Conservation (phyloP, 345 rosid species). For the Salix brachista region DNA sequence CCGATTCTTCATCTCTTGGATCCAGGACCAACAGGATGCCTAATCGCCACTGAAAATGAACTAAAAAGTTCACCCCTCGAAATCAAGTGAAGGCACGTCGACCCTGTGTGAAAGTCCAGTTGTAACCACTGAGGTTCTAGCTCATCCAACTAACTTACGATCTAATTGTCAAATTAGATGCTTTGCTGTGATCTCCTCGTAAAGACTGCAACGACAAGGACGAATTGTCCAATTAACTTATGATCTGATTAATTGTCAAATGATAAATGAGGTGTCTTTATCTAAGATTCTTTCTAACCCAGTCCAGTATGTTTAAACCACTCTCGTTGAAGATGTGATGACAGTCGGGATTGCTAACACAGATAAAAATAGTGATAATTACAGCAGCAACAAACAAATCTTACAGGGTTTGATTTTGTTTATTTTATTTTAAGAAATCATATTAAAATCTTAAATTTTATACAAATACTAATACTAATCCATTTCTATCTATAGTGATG, state of each 20-base stretch:
- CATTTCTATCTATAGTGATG: conserved; percentile 31
- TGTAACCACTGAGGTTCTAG: conserved; percentile 6
- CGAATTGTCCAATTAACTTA: too few species aligned
- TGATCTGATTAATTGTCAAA: neutral
- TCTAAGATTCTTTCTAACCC: conserved; percentile 10
- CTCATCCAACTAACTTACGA: conserved; percentile 22
- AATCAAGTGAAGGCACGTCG: conserved; percentile 4
- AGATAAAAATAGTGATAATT: too few species aligned
- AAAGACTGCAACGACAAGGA: neutral
- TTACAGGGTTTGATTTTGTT: too few species aligned
- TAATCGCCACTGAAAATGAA: neutral
- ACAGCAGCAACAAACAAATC: too few species aligned
- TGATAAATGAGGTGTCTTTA: conserved; percentile 3
- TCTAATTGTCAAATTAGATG: conserved; percentile 24
- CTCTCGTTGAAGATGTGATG: neutral
- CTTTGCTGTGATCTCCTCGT: conserved; percentile 22
- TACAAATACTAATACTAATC: too few species aligned
- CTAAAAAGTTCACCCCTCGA: neutral
- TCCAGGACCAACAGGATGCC: conserved; percentile 4
- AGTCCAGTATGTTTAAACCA: neutral
- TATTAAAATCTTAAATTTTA: too few species aligned
- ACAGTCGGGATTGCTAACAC: too few species aligned
- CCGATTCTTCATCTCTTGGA: neutral
- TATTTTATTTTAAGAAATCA: too few species aligned
- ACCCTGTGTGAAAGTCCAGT: conserved; percentile 10